phyloP scores from a whole-genome alignment of 495 filamentous ascomycete genomes.

The Penicillium samsonianum region DNA sequence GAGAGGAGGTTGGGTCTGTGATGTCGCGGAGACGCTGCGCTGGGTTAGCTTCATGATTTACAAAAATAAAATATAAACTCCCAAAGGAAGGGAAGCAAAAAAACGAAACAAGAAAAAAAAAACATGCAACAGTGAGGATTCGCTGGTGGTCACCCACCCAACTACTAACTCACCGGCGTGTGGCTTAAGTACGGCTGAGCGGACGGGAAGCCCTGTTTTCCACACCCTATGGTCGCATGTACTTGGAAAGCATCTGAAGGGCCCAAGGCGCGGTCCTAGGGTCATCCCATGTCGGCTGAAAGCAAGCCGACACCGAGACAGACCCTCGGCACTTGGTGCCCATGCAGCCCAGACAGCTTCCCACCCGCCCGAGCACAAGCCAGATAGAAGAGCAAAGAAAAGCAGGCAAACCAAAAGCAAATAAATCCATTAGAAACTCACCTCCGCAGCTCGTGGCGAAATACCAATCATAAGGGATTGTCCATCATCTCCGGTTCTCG shows the following conservation, averaged over 20 bases:
- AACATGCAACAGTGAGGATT: conserved; percentile 54
- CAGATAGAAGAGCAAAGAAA: conserved; percentile 3
- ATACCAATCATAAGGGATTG: conserved; percentile 78
- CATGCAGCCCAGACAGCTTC: conserved; percentile 6
- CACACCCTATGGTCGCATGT: conserved; percentile 55
- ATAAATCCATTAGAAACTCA: conserved; percentile 42
- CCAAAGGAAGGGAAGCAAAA: conserved; percentile 32
- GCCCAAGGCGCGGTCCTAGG: conserved; percentile 13
- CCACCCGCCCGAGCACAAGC: conserved; percentile 9
- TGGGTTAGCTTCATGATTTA: conserved; percentile 20
- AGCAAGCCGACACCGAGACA: not conserved
- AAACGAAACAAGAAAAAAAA: conserved; percentile 30
- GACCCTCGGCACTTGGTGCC: not conserved
- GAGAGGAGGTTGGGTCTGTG: conserved; percentile 46
- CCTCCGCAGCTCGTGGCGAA: conserved; percentile 76
- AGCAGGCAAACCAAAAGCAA: not conserved
- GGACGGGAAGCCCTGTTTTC: conserved; percentile 53
- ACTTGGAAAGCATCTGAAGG: conserved; percentile 11
- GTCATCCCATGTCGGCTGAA: not conserved
- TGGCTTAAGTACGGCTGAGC: conserved; percentile 54
- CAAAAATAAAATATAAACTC: conserved; percentile 5
- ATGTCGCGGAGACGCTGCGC: conserved; percentile 66
- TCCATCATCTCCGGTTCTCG: conserved; percentile 63
- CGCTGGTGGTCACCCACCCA: conserved; percentile 54
- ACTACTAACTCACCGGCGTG: conserved; percentile 53